Percentiles rank a stretch among this genome's conserved stretches.
Conservation (phyloP, 148 eudicot genomes). For the Persicaria maculosa region DNA sequence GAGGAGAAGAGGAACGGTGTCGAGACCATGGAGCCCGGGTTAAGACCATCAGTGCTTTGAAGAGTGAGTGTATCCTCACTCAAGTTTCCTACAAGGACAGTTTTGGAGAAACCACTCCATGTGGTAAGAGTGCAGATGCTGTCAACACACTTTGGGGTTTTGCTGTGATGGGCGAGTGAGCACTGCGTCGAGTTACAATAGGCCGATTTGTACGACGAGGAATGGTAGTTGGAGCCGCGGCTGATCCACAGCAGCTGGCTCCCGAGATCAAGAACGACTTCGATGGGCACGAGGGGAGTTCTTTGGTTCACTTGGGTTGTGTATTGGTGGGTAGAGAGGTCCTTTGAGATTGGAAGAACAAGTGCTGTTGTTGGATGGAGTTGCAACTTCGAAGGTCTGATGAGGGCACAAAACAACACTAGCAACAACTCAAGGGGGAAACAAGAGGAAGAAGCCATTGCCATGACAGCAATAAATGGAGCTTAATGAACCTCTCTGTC, state of each 20-base stretch:
- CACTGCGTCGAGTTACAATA: slow-evolving; percentile 9
- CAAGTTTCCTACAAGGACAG: slow-evolving; percentile 19
- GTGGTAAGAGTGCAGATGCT: slow-evolving; percentile 26
- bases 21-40: slow-evolving; percentile 19
- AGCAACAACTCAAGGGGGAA: not conserved
- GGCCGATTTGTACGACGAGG: not conserved
- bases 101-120: slow-evolving; percentile 20
- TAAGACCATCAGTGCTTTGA: slow-evolving; percentile 35
- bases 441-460: slow-evolving; percentile 9
- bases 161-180: not conserved
- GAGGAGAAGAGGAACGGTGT: slow-evolving; percentile 29
- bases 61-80: slow-evolving; percentile 24
- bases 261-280: slow-evolving; percentile 19
- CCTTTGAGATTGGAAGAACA: slow-evolving; percentile 22
- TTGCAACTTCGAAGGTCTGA: not conserved
- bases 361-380: slow-evolving; percentile 11
- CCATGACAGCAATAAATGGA: not conserved
- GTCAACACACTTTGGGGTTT: slow-evolving; percentile 14
- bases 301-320: slow-evolving; percentile 13
- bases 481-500: not conserved
- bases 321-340: slow-evolving; percentile 22
- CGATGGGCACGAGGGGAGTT: slow-evolving; percentile 17
- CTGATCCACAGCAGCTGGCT: slow-evolving; percentile 20
- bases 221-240: slow-evolving; percentile 4
- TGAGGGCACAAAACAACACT: not conserved